These are phyloP conservation scores for Tolypocladium tundrense DNA, from an alignment of 2,329 filamentous ascomycete species.

Conservation along the genomic window DNA sequence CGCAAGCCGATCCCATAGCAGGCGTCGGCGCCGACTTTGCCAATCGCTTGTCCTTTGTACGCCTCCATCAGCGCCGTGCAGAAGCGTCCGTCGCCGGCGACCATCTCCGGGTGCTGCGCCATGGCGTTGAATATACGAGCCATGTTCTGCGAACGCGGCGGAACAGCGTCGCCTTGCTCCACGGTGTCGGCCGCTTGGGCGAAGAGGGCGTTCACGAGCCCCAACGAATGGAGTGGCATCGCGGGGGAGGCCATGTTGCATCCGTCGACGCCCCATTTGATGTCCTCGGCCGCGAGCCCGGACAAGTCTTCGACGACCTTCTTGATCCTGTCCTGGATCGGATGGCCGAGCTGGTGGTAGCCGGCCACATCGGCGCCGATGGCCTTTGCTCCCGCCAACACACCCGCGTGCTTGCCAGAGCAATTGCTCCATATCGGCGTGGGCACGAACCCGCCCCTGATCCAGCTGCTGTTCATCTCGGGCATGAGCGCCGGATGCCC, in stretches of 20 bases:
- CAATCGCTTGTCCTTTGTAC: constrained; percentile 26
- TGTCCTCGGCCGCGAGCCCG: constrained; percentile 11
- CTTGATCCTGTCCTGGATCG: constrained; percentile 28
- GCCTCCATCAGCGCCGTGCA: constrained; percentile 33
- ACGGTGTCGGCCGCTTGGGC: constrained; percentile 19
- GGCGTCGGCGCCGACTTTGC: constrained; percentile 38
- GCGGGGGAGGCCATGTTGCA: constrained; percentile 38
- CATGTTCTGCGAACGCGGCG: constrained; percentile 11
- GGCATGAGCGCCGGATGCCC: constrained; percentile 26
- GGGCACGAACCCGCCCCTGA: constrained; percentile 24
- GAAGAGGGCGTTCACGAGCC: constrained; percentile 23
- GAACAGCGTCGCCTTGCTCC: neutral
- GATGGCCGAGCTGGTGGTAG: constrained; percentile 26
- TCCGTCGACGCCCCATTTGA: constrained; percentile 33
- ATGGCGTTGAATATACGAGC: constrained; percentile 31
- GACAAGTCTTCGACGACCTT: constrained; percentile 24
- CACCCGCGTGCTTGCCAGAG: constrained; percentile 37
- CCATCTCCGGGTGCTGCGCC: constrained; percentile 28
- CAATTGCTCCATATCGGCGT: constrained; percentile 32
- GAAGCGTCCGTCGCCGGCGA: constrained; percentile 34
- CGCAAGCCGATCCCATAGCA: constrained; percentile 35
- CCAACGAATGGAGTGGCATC: constrained; percentile 24
- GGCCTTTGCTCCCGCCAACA: constrained; percentile 30
- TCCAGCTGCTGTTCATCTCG: constrained; percentile 26
- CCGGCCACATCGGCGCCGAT: constrained; percentile 18